Conservation (phyloP, 495 filamentous ascomycete genomes). For the Daldinia loculata region DNA sequence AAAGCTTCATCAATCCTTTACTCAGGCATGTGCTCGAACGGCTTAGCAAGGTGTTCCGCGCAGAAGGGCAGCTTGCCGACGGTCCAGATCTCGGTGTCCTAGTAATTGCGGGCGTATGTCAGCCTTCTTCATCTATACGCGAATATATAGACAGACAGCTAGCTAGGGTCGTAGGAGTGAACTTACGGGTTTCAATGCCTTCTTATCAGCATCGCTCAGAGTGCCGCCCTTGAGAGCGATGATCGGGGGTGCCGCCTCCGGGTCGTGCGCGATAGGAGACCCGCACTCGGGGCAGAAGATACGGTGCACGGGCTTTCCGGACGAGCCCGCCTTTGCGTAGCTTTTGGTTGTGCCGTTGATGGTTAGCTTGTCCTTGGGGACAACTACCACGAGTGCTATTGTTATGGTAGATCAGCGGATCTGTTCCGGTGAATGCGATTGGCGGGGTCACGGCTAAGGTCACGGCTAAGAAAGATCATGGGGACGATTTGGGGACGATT, state of each 20-base stretch:
- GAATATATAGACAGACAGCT: too few relatives aligned
- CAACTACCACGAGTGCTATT: constrained; percentile 70
- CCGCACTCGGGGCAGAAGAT: constrained; percentile 75
- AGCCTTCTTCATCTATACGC: neutral
- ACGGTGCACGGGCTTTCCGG: constrained; percentile 68
- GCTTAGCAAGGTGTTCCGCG: constrained; percentile 67
- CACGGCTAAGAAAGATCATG: neutral
- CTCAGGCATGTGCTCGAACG: constrained; percentile 69
- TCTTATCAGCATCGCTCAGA: constrained; percentile 69
- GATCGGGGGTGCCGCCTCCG: constrained; percentile 71
- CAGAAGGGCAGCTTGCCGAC: constrained; percentile 74
- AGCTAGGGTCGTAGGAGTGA: neutral
- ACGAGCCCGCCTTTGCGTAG: constrained; percentile 63
- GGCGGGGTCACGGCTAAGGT: neutral
- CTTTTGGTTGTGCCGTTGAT: constrained; percentile 71
- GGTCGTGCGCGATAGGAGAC: constrained; percentile 74
- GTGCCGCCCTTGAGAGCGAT: constrained; percentile 74
- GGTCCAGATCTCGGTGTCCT: constrained; percentile 76
- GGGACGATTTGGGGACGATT: neutral
- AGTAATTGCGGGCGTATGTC: neutral
- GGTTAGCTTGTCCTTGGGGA: constrained; percentile 68
- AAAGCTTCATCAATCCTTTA: constrained; percentile 41
- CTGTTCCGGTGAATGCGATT: neutral
- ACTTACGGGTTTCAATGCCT: constrained; percentile 70
- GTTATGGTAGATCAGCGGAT: neutral